These are phyloP conservation scores for Afroboletus lepidellus DNA, from an alignment of 1,284 basidiomycete genomes.

Conservation along the genomic window DNA sequence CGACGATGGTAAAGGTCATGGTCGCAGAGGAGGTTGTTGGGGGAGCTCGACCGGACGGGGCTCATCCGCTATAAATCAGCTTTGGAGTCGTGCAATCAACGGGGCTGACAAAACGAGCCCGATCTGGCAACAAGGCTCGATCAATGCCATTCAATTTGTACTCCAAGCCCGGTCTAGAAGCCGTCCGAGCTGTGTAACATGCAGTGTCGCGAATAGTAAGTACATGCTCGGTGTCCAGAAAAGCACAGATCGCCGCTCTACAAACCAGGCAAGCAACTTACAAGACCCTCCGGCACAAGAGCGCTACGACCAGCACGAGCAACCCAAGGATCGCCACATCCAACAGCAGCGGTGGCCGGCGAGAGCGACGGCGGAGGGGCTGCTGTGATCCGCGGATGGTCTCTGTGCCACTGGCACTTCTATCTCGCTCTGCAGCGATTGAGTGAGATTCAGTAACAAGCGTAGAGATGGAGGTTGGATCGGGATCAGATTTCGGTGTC, in stretches of 20 bases:
- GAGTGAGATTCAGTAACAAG: constrained; percentile 13
- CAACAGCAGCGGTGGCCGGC: constrained; percentile 57
- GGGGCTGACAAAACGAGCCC: constrained; percentile 27
- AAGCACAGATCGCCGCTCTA: constrained; percentile 24
- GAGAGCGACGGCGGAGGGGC: constrained; percentile 15
- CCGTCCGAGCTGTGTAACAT: constrained; percentile 18
- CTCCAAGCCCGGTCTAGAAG: constrained; percentile 26
- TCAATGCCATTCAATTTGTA: constrained; percentile 24
- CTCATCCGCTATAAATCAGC: constrained; percentile 19
- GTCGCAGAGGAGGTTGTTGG: constrained; percentile 1
- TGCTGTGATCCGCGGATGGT: constrained; percentile 22
- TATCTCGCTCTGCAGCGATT: constrained; percentile 13
- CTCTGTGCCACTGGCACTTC: constrained; percentile 9
- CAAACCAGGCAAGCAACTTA: constrained; percentile 34
- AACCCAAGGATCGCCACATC: constrained; percentile 69
- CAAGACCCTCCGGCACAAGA: constrained; percentile 60
- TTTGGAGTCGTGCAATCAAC: constrained; percentile 4
- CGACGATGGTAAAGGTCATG: constrained; percentile 19
- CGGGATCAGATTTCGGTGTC: constrained; percentile 15
- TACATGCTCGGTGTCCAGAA: constrained; percentile 17
- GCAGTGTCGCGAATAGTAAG: constrained; percentile 6
- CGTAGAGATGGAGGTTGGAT: constrained; percentile 14
- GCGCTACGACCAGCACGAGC: constrained; percentile 58
- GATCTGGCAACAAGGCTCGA: constrained; percentile 22
- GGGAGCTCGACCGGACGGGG: constrained; percentile 5